Evolutionary conservation across 805 yeast species (phyloP).

Genomic region (Saturnispora kantuleensis): DNA sequence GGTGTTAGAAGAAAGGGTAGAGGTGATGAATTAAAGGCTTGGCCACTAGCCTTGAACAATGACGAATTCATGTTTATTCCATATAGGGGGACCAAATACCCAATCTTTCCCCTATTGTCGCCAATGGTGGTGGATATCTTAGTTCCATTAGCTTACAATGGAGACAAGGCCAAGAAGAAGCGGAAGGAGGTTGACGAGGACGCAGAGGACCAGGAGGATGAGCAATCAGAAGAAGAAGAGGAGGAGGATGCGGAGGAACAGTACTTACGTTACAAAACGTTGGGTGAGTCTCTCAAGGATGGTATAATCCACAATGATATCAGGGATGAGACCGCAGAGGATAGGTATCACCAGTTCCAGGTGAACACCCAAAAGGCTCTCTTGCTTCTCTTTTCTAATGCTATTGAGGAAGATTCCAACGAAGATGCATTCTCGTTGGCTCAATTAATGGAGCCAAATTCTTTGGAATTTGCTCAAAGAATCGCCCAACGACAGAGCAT

Average conservation of each 20-base stretch:
- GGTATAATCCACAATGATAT: constrained; percentile 34
- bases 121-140: constrained; percentile 69
- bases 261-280: constrained; percentile 46
- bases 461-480: constrained; percentile 73
- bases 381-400: constrained; percentile 4
- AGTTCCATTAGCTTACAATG: constrained; percentile 43
- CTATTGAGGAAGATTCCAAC: constrained; percentile 23
- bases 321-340: constrained; percentile 30
- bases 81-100: constrained; percentile 62
- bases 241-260: constrained; percentile 41
- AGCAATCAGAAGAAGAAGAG: constrained; percentile 34
- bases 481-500: constrained; percentile 69
- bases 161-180: constrained; percentile 16
- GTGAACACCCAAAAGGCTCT: constrained; percentile 18
- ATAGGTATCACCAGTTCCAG: constrained; percentile 42
- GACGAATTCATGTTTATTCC: constrained; percentile 68
- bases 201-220: constrained; percentile 32
- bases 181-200: constrained; percentile 4
- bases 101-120: constrained; percentile 75
- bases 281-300: constrained; percentile 56
- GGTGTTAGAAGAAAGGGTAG: constrained; percentile 42
- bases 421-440: constrained; percentile 64
- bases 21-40: constrained; percentile 55
- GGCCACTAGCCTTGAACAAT: constrained; percentile 79
- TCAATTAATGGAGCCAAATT: constrained; percentile 12